Conservation (phyloP, 352 stramenopile genomes). For the Phytophthora ohioensis region DNA sequence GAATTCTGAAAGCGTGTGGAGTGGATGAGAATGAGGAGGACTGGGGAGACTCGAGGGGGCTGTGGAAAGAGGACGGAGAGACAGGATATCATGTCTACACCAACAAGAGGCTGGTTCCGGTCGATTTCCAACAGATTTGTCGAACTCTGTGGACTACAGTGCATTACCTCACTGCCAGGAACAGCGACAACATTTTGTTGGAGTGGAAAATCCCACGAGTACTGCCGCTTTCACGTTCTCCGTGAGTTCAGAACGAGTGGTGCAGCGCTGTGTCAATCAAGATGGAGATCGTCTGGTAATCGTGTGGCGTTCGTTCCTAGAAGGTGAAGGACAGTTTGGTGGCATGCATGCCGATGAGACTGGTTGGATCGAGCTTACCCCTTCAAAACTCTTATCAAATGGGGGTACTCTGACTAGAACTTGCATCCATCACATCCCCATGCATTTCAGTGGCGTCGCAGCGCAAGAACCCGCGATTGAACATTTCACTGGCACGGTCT, state of each 20-base stretch:
- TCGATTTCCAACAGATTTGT: neutral
- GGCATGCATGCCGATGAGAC: conserved; percentile 23
- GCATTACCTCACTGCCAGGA: neutral
- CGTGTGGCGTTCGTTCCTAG: conserved; percentile 51
- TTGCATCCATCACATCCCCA: conserved; percentile 9
- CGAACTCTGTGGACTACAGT: neutral
- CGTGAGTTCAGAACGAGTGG: neutral
- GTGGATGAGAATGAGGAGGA: too few relatives aligned
- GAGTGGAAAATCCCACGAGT: neutral
- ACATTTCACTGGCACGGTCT: conserved; percentile 10
- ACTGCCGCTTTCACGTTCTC: neutral
- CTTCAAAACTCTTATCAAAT: neutral
- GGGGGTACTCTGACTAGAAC: conserved; percentile 11
- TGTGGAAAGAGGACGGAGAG: too few relatives aligned
- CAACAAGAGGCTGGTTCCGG: neutral
- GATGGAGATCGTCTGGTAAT: conserved; percentile 56
- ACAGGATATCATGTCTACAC: too few relatives aligned
- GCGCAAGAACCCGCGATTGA: neutral
- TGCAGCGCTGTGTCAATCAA: neutral
- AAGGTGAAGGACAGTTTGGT: conserved; percentile 27
- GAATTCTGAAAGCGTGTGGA: too few relatives aligned
- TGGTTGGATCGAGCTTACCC: conserved; percentile 8
- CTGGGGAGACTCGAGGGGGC: too few relatives aligned
- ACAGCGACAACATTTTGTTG: neutral
- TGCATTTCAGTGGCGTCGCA: neutral